phyloP scores from a whole-genome alignment of 2,329 filamentous ascomycete species.

The Pyrenophora graminea region DNA sequence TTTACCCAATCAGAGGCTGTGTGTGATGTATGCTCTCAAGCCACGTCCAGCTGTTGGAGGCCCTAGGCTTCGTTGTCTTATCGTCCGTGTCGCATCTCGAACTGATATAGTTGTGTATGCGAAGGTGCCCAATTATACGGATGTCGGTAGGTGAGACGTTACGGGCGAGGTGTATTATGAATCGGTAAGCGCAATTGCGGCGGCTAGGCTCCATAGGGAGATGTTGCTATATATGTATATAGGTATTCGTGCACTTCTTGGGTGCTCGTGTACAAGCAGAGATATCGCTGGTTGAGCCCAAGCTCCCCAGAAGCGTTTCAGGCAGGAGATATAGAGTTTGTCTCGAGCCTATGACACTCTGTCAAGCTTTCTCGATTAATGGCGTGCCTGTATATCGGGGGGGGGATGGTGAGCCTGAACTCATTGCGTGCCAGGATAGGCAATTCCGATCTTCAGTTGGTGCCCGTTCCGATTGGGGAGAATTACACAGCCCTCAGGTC shows the following conservation, averaged over 20 bases:
- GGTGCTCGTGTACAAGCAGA: slow-evolving; percentile 12
- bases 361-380: slow-evolving; percentile 41
- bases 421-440: slow-evolving; percentile 50
- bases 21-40: no score
- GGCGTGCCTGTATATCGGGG: slow-evolving; percentile 50
- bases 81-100: no score
- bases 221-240: no score
- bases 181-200: no score
- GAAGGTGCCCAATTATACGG: no score
- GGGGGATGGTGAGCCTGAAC: slow-evolving; percentile 44
- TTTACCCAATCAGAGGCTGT: no score
- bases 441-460: slow-evolving; percentile 39
- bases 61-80: no score
- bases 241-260: not conserved
- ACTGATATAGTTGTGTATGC: no score
- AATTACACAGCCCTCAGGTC: slow-evolving; percentile 37
- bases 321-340: slow-evolving; percentile 52
- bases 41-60: no score
- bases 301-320: slow-evolving; percentile 33
- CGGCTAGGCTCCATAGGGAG: no score
- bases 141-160: no score
- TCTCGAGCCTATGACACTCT: slow-evolving; percentile 53
- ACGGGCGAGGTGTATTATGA: no score
- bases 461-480: slow-evolving; percentile 34
- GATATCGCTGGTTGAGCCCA: slow-evolving; percentile 41